These are phyloP conservation scores for Globomyces sp. DNA, from an alignment of 371 early-diverging fungal species.

Conservation along the genomic window DNA sequence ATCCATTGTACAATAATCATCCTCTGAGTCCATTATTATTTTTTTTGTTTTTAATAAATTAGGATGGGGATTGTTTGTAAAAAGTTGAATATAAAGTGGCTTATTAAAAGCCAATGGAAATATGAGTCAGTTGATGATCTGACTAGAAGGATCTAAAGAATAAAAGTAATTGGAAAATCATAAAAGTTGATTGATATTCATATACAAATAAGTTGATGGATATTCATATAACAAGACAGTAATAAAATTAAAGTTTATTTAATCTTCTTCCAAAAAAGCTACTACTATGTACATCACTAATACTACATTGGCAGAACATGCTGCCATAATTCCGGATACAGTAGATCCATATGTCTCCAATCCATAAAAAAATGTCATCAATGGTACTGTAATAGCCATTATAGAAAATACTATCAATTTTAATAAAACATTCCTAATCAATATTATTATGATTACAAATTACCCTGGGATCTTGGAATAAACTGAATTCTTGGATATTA, in stretches of 20 bases:
- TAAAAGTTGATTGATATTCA: no score
- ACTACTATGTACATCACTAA: conserved; percentile 10
- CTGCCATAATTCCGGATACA: conserved; percentile 13
- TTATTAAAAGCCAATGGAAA: no score
- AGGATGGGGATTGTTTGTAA: no score
- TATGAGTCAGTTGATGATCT: no score
- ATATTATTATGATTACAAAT: background rate
- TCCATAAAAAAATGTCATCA: background rate
- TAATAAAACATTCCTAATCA: background rate
- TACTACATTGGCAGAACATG: conserved; percentile 16
- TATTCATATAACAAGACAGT: no score
- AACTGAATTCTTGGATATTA: background rate
- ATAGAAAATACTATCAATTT: conserved; percentile 16
- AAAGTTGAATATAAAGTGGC: no score
- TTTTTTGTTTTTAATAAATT: no score
- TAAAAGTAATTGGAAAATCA: no score
- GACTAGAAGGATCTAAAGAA: no score
- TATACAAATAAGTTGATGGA: no score
- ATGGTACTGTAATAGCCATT: conserved; percentile 1
- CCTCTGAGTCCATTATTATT: no score
- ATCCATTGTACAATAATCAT: background rate
- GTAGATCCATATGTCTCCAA: conserved; percentile 3
- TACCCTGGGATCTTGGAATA: background rate
- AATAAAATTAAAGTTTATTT: no score
- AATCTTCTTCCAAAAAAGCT: conserved; percentile 14